Evolutionary conservation across 805 yeast species (phyloP).

Genomic region (Myxozyma kluyveri): DNA sequence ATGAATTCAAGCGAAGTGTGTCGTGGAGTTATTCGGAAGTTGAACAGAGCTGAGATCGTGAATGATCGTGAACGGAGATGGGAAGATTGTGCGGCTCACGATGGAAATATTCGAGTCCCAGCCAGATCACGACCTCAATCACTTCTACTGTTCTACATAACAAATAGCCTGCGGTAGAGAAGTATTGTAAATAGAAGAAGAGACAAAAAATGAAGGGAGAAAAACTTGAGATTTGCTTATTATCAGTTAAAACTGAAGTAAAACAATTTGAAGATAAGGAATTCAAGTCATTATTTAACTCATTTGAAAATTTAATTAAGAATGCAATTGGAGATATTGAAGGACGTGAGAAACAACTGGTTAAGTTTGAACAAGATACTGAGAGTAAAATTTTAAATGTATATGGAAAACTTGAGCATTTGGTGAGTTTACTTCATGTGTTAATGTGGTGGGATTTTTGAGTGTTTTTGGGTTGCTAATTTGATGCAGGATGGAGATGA

Average conservation of each 20-base stretch:
- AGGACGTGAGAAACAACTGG: neutral
- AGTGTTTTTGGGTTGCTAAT: neutral
- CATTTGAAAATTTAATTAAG: neutral
- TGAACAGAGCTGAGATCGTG: no score
- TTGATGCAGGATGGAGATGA: neutral
- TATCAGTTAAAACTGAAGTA: neutral
- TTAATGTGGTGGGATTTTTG: neutral
- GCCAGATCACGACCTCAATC: no score
- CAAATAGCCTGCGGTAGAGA: no score
- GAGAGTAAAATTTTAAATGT: neutral
- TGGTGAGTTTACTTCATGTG: no score
- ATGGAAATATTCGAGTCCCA: neutral
- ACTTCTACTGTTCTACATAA: no score
- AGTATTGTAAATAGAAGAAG: no score
- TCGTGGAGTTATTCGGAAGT: no score
- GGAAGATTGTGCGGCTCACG: neutral
- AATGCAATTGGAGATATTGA: neutral
- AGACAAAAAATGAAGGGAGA: no score
- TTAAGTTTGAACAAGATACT: neutral
- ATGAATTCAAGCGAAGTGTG: no score
- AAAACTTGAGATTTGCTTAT: neutral
- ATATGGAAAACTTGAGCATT: neutral
- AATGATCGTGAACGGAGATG: neutral
- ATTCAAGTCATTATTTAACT: no score
- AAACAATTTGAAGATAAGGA: neutral